A percentile compares a stretch with the other conserved stretches of the same genome.
Evolutionary conservation across 768 basidiomycete species (phyloP).

Genomic region (Rossbeevera mucosa): DNA sequence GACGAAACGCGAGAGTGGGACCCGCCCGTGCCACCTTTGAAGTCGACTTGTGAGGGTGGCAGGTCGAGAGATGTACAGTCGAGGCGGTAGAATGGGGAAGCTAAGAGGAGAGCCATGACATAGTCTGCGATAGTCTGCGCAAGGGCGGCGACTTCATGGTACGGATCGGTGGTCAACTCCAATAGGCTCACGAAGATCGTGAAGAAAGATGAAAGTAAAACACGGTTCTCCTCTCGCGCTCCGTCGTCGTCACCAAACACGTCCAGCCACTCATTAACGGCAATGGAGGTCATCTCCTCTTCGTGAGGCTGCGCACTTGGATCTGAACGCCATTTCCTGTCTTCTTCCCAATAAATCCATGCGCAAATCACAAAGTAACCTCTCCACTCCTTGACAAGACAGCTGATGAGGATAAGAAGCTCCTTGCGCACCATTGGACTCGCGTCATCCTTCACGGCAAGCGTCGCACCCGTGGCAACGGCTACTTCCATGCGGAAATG

Average conservation of each 20-base stretch:
- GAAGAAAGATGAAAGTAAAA: slow-evolving; percentile 87
- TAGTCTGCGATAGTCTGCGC: slow-evolving; percentile 93
- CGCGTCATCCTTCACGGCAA: slow-evolving; percentile 89
- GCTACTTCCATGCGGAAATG: slow-evolving; percentile 90
- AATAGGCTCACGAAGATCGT: slow-evolving; percentile 85
- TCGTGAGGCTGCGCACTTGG: slow-evolving; percentile 38
- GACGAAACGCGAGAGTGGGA: slow-evolving; percentile 44
- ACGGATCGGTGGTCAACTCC: slow-evolving; percentile 90
- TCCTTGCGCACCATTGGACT: slow-evolving; percentile 97
- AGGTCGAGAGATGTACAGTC: slow-evolving; percentile 59
- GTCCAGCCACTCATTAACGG: slow-evolving; percentile 76
- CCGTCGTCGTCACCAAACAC: slow-evolving; percentile 57
- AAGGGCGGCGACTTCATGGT: slow-evolving; percentile 86
- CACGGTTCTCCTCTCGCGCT: slow-evolving; percentile 71
- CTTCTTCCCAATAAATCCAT: slow-evolving; percentile 95
- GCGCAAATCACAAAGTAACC: slow-evolving; percentile 96
- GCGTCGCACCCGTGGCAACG: slow-evolving; percentile 81
- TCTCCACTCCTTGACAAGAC: slow-evolving; percentile 92
- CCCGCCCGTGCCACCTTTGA: slow-evolving; percentile 26
- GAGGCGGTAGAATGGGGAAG: slow-evolving; percentile 80
- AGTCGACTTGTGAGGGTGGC: slow-evolving; percentile 41
- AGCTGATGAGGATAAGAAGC: slow-evolving; percentile 84
- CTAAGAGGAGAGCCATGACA: slow-evolving; percentile 81
- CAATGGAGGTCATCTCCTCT: slow-evolving; percentile 70
- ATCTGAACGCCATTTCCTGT: slow-evolving; percentile 56